phyloP scores from a whole-genome alignment of 2,329 filamentous ascomycete genomes.

The Apiospora pterosperma region DNA sequence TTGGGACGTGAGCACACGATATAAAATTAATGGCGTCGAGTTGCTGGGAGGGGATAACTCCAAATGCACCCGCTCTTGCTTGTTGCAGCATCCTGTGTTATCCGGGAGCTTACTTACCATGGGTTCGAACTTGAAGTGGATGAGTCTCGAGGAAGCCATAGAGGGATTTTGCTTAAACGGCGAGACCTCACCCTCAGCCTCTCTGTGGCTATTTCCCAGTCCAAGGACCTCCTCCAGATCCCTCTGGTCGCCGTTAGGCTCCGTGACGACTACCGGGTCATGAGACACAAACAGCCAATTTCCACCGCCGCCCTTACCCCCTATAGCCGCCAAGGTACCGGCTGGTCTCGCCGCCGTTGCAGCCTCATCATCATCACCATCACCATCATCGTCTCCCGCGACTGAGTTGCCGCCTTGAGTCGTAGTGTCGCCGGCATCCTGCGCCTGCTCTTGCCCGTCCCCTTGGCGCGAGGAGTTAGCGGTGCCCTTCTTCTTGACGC shows the following conservation, averaged over 20 bases:
- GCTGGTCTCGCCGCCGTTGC: constrained; percentile 17
- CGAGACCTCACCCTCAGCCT: constrained; percentile 3
- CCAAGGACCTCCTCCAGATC: constrained; percentile 22
- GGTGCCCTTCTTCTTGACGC: constrained; percentile 51
- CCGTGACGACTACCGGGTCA: constrained; percentile 50
- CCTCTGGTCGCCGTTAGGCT: constrained; percentile 13
- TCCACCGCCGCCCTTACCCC: constrained; percentile 82
- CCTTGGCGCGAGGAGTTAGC: no score
- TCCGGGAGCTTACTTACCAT: constrained; percentile 65
- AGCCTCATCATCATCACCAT: constrained; percentile 10
- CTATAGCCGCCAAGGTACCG: constrained; percentile 54
- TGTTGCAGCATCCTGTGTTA: not conserved
- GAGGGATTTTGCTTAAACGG: not conserved
- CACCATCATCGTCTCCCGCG: constrained; percentile 13
- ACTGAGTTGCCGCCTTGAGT: not conserved
- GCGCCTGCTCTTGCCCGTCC: constrained; percentile 9
- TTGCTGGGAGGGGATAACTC: not conserved
- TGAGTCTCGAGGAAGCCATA: constrained; percentile 26
- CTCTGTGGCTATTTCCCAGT: constrained; percentile 20
- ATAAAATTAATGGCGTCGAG: not conserved
- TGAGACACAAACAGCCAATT: constrained; percentile 88
- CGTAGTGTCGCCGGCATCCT: constrained; percentile 10
- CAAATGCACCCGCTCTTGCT: not conserved
- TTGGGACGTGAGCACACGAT: not conserved
- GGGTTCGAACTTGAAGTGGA: constrained; percentile 92